phyloP scores from a whole-genome alignment of 2,329 filamentous ascomycete species.

The Fusarium sp. region DNA sequence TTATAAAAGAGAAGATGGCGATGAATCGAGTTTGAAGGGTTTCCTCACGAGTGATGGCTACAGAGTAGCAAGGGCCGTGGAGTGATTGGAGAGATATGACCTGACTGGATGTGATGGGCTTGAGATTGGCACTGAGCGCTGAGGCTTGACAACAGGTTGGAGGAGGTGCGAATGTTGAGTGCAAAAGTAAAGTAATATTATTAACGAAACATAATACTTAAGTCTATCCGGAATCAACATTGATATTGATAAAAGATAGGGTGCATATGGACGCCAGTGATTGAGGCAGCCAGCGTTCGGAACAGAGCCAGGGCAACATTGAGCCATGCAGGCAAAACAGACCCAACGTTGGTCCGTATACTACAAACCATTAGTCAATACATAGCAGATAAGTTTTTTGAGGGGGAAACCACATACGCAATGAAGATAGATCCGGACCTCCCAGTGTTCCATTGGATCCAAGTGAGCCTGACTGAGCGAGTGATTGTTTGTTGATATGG shows the following conservation, averaged over 20 bases:
- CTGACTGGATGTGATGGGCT: background rate
- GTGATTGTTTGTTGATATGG: constrained; percentile 2
- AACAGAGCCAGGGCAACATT: background rate
- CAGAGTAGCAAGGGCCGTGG: background rate
- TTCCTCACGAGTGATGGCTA: background rate
- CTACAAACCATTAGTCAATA: background rate
- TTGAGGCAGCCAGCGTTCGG: background rate
- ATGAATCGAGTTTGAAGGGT: constrained; percentile 22
- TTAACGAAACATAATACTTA: background rate
- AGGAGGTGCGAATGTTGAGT: background rate
- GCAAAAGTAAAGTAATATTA: background rate
- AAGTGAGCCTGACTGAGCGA: background rate
- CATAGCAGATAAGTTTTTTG: too few species aligned
- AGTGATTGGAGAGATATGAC: background rate
- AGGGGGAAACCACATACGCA: background rate
- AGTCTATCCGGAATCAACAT: background rate
- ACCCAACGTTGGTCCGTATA: too few species aligned
- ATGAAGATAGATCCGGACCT: background rate
- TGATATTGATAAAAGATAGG: background rate
- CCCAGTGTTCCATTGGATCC: background rate
- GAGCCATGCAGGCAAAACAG: background rate
- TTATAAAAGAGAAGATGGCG: constrained; percentile 23
- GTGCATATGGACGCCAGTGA: background rate
- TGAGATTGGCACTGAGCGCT: background rate
- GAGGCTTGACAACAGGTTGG: background rate